These are phyloP conservation scores for Salicornia ramosissima DNA, from an alignment of 148 eudicot genomes.

Conservation along the genomic window DNA sequence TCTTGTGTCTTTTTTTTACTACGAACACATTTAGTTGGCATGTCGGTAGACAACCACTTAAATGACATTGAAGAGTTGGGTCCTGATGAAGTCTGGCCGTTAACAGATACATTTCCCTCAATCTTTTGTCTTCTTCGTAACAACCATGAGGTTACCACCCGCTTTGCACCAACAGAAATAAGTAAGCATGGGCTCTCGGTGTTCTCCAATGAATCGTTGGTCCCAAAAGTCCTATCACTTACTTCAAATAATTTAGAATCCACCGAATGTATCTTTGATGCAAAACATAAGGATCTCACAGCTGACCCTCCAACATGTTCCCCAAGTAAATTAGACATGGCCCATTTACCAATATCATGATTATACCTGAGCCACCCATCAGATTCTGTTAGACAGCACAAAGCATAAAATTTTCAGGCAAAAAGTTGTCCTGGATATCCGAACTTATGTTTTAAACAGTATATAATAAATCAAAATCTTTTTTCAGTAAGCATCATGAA, in stretches of 20 bases:
- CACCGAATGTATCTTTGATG: conserved; percentile 52
- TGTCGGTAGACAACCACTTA: conserved; percentile 90
- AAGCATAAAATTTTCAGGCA: background rate
- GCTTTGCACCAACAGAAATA: conserved; percentile 93
- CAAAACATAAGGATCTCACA: conserved; percentile 81
- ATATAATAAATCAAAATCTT: too few relatives aligned
- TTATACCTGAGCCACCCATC: conserved; percentile 46
- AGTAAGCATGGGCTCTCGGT: conserved; percentile 50
- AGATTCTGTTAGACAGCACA: background rate
- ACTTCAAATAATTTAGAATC: conserved; percentile 31
- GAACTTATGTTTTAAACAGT: too few relatives aligned
- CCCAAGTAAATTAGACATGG: conserved; percentile 77
- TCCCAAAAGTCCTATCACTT: conserved; percentile 26
- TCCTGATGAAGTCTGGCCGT: conserved; percentile 24
- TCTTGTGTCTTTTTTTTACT: conserved; percentile 33
- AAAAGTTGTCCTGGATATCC: too few relatives aligned
- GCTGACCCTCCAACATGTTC: conserved; percentile 99
- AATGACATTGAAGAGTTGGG: conserved; percentile 46
- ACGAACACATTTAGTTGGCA: conserved; percentile 55
- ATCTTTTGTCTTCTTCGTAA: conserved; percentile 30
- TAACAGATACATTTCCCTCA: conserved; percentile 26
- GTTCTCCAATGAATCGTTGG: conserved; percentile 29
- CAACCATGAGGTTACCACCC: conserved; percentile 93
- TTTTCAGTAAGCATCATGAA: background rate
- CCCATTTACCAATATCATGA: conserved; percentile 55